Base-by-base conservation (phyloP, 1,139 yeast genomes). In the Tardiomyces digboiensis region DNA sequence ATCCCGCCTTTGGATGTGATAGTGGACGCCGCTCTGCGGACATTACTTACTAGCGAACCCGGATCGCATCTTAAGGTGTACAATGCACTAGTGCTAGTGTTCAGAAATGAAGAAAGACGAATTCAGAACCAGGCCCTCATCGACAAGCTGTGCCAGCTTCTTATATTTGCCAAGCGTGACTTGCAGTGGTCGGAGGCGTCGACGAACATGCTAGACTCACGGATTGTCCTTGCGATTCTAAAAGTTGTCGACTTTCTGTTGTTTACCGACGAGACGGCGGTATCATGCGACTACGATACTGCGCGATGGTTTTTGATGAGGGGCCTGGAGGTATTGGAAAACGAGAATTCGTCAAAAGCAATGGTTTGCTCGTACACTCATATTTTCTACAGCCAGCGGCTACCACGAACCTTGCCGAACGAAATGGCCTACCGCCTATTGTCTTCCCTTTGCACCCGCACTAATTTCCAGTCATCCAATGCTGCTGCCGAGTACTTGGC, bases 341-440 rank as follows among this genome's bases (percentile, higher is more conserved):
- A 19, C 13, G 14, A 33, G 12, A 26, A 33, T 23, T 22, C 44
- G 8, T 42, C 46, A 18, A 46, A 46, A 29, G 39, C 46, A 2
- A 21, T 43, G 19, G 36, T 42, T n/a, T 39, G 44, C n/a, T 33
- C 39, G 21, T 44, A 46, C 33, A 39, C 44, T 6, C 48, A 44
- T 21, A 36, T 46, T 4, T 44, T 44, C 39, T 39, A 39, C 21
- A 45, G 39, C 21, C 33, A 38, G 10, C 44, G 40, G 14, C n/a
- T 33, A 6, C 43, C 41, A 13, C 39, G 36, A n/a, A 40, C 42
- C 6, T 37, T 44, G 13, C 42, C 36, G 33, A 13, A 26, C 14
- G 38, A 42, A 2, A 7, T 38, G 10, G 41, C 41, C 7, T 16
- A 19, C 7, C 39, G 36, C 5, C 43, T 46, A 7, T 18, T 46